Evolutionary conservation across 2,329 filamentous ascomycete species (phyloP).

Genomic region (Penicillium sp.): DNA sequence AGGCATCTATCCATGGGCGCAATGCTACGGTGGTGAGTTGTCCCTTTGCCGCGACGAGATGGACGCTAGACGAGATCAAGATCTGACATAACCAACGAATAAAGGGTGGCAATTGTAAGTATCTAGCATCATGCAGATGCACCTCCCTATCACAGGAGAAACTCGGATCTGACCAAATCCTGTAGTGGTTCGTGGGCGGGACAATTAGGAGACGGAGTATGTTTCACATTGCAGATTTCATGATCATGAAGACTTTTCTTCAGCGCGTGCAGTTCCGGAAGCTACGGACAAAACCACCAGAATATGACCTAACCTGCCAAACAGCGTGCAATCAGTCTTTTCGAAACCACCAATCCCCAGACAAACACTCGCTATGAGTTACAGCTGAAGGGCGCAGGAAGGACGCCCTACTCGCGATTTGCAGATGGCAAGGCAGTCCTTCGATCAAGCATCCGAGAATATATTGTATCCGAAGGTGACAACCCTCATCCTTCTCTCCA

Average conservation of each 20-base stretch:
- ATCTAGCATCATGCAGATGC: neutral
- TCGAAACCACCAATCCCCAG: constrained; percentile 78
- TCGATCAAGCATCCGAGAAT: constrained; percentile 90
- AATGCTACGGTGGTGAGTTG: constrained; percentile 84
- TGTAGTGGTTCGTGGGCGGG: constrained; percentile 87
- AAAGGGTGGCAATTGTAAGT: constrained; percentile 56
- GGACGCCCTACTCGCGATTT: constrained; percentile 94
- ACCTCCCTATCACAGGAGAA: too few relatives aligned
- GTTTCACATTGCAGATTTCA: too few relatives aligned
- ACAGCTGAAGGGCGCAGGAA: constrained; percentile 90
- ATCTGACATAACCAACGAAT: constrained; percentile 4
- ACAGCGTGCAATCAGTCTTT: constrained; percentile 83
- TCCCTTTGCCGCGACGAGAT: constrained; percentile 38
- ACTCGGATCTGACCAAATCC: constrained; percentile 44
- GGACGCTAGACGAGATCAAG: neutral
- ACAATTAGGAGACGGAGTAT: constrained; percentile 83
- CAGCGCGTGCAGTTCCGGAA: too few relatives aligned
- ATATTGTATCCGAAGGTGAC: constrained; percentile 80
- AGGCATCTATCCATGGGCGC: constrained; percentile 95
- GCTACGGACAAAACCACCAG: too few relatives aligned
- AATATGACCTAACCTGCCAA: constrained; percentile 10
- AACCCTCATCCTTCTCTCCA: neutral
- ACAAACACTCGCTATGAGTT: constrained; percentile 81
- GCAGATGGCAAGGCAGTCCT: constrained; percentile 95
- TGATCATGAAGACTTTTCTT: too few relatives aligned